Base-by-base conservation (phyloP, 345 rosid genomes). In the Linum usitatissimum region DNA sequence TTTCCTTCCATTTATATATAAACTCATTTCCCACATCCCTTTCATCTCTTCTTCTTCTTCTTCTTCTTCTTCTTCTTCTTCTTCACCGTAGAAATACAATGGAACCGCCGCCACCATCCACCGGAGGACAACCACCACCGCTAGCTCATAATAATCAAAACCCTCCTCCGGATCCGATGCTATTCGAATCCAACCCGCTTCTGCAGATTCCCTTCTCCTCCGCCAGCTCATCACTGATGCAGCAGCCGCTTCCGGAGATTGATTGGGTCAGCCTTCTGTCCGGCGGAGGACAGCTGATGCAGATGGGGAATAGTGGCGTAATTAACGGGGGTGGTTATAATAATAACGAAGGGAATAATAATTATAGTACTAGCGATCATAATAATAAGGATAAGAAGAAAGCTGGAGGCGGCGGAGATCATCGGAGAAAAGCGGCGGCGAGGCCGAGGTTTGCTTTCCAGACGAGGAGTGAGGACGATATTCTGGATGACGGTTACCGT, bases 241-340 rank as follows among this genome's bases (percentile, higher is more conserved):
- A 42, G 23, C 60, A 3, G 3, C 0, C 60, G 4, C 63, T 60
- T 17, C 63, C 48, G n/a, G 63, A 60, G n/a, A 60, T 60, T 18
- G 63, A 60, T 9, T 60, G 63, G 63, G 48, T 36, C 1, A 38
- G 63, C 21, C 63, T 60, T 36, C 63, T 60, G 12, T 36, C 63
- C 6, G 59, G 59, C 9, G 30, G 30, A 18, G 28, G 28, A 23
- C 28, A 23, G 28, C 2, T 23, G 28, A 23, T 23, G 28, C 28
- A 23, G 28, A 23, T 23, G 28, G 28, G 28, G 2, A 23, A 23
- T 2, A 12, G 30, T 28, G 59, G 30, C 59, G 30, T 18, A 30
- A 28, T 19, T 12, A 55, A 5, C 30, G 30, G 59, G 0, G 1
- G 21, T 18, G 58, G 23, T 9, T 21, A 5, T 55, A 28, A 55